Evolutionary conservation across 768 basidiomycete genomes (phyloP).

Genomic region (Tulasnella sp.): DNA sequence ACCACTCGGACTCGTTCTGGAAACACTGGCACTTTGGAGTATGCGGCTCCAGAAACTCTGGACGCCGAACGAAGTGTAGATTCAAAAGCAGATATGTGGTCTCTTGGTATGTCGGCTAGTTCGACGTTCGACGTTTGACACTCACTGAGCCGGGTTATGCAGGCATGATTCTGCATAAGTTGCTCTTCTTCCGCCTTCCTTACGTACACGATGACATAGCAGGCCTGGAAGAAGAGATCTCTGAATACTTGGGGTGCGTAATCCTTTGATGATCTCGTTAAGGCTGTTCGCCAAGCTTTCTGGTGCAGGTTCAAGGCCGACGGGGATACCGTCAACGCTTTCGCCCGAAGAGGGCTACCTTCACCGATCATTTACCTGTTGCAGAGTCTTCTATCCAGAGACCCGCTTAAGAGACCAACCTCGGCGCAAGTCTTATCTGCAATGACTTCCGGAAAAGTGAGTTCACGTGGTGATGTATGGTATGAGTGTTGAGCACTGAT

Average conservation of each 20-base stretch:
- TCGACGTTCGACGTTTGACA: neutral
- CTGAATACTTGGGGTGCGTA: constrained; percentile 61
- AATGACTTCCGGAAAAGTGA: constrained; percentile 4
- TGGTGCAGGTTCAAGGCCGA: constrained; percentile 5
- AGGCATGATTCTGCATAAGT: constrained; percentile 80
- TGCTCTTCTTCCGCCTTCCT: constrained; percentile 83
- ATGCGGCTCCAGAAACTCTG: constrained; percentile 79
- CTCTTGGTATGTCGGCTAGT: constrained; percentile 51
- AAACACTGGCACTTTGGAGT: constrained; percentile 93
- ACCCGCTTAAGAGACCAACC: neutral
- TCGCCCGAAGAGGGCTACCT: neutral
- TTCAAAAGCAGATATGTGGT: constrained; percentile 95
- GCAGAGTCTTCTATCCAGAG: constrained; percentile 5
- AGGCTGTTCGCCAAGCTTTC: neutral
- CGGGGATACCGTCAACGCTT: neutral
- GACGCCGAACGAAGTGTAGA: constrained; percentile 57
- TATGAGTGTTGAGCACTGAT: neutral
- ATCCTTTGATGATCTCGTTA: neutral
- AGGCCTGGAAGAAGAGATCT: constrained; percentile 59
- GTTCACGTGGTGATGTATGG: neutral
- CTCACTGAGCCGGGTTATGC: no score
- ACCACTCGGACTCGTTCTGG: constrained; percentile 63
- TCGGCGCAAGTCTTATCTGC: constrained; percentile 2
- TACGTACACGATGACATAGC: constrained; percentile 69
- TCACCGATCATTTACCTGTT: neutral